These are phyloP conservation scores for Penicillium herquei DNA, from an alignment of 495 filamentous ascomycete species.

Conservation along the genomic window DNA sequence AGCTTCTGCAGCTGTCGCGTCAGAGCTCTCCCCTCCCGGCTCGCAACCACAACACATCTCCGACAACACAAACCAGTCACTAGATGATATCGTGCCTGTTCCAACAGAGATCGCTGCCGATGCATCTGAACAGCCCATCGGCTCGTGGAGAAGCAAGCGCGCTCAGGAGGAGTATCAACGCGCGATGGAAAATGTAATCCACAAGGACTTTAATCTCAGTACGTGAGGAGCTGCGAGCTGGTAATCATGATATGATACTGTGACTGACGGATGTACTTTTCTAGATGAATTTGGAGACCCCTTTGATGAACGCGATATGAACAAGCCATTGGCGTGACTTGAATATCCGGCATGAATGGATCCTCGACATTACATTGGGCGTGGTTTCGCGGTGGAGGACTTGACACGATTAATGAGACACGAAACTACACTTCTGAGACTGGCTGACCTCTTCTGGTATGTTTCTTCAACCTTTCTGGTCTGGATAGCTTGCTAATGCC, in stretches of 20 bases:
- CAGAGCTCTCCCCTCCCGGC: constrained; percentile 54
- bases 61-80: constrained; percentile 2
- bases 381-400: not conserved
- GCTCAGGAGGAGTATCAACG: constrained; percentile 60
- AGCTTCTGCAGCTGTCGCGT: constrained; percentile 18
- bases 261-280: constrained; percentile 1
- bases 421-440: constrained; percentile 7
- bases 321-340: constrained; percentile 39
- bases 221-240: constrained; percentile 9
- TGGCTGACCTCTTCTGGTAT: not conserved
- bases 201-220: constrained; percentile 50
- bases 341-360: constrained; percentile 32
- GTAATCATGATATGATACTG: not conserved
- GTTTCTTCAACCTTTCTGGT: not conserved
- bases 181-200: constrained; percentile 46
- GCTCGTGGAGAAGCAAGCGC: constrained; percentile 58
- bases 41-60: constrained; percentile 42
- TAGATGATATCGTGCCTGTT: not conserved
- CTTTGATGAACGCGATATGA: constrained; percentile 62
- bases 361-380: not conserved
- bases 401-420: constrained; percentile 33
- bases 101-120: not conserved
- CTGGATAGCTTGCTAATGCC: no score
- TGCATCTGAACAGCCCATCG: constrained; percentile 41
- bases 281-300: constrained; percentile 55